Conservation (phyloP, 352 stramenopile species). For the Phytophthora fragariaefolia region DNA sequence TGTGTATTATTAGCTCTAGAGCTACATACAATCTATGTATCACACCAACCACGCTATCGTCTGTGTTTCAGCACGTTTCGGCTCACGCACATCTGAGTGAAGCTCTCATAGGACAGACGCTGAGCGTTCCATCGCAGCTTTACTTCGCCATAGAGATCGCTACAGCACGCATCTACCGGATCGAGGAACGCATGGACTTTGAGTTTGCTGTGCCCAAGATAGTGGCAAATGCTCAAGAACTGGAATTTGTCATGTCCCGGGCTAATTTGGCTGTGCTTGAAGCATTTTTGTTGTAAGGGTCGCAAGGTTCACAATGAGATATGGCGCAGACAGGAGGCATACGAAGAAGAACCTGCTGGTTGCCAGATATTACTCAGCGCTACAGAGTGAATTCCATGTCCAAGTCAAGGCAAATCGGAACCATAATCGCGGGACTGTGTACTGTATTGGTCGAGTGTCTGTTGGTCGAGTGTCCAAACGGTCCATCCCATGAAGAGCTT, state of each 20-base stretch:
- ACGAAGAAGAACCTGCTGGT: no score
- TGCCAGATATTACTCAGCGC: no score
- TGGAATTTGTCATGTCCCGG: constrained; percentile 1
- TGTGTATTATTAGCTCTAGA: neutral
- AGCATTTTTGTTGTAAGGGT: no score
- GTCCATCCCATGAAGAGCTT: no score
- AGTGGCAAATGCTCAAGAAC: neutral
- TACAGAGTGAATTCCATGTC: no score
- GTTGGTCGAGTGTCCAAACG: no score
- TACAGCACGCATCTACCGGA: constrained; percentile 1
- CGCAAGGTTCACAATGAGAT: no score
- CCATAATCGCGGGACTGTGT: no score
- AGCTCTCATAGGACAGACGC: neutral
- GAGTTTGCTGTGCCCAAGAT: neutral
- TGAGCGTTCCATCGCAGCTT: constrained; percentile 10
- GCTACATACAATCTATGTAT: constrained; percentile 1
- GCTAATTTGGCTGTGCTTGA: no score
- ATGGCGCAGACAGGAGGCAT: no score
- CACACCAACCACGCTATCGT: neutral
- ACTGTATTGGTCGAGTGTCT: no score
- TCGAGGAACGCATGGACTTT: constrained; percentile 19
- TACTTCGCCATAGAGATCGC: constrained; percentile 6
- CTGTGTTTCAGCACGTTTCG: neutral
- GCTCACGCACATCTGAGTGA: neutral
- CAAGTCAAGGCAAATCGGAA: no score